Base-by-base conservation (phyloP, 2,329 filamentous ascomycete genomes). In the Fusarium sp. region DNA sequence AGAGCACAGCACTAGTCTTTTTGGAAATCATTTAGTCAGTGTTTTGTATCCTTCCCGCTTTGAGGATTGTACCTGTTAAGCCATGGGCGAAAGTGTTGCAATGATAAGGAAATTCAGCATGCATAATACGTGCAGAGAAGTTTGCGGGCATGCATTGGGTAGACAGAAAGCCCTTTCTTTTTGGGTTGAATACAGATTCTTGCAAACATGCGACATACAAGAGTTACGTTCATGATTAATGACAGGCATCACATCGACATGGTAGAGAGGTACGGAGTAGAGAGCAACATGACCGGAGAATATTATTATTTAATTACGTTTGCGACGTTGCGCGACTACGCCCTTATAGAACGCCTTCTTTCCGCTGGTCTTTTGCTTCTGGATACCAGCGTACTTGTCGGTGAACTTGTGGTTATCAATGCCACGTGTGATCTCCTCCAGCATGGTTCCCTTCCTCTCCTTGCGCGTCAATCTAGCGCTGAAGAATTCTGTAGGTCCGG, bases 291-390 rank as follows among this genome's bases (percentile, higher is more conserved):
- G 8, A 14, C 37, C 56, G 35, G 22, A 46, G 20, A 35, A 40
- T 32, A 40, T 49, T 48, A 57, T 63, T 51, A 56, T 66, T 50
- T 75, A 70, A 65, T 70, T 53, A 46, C 67, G 67, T 56, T 75
- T 78, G 23, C 77, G 76, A 48, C 79, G 73, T 44, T 77, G 72
- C 22, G 81, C 77, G 75, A 92, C 88, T 70, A 97, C 79, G 56
- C 90, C 90, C 76, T 95, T 95, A 83, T 97, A 98, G 74, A 92
- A 91, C 1, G 87, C 89, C 80, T 95, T 97, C 82, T 93, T 96
- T 52, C 96, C 96, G 73, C 92, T 97, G 23, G 86, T 88, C 81
- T 97, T 98, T 65, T 86, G 85, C 50, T 84, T 84, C 77, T 97
- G 94, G 49, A 98, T 93, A 59, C 95, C 90, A 57, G 87, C 85